Base-by-base conservation (phyloP, 768 basidiomycete genomes). In the Lactarius indigo region DNA sequence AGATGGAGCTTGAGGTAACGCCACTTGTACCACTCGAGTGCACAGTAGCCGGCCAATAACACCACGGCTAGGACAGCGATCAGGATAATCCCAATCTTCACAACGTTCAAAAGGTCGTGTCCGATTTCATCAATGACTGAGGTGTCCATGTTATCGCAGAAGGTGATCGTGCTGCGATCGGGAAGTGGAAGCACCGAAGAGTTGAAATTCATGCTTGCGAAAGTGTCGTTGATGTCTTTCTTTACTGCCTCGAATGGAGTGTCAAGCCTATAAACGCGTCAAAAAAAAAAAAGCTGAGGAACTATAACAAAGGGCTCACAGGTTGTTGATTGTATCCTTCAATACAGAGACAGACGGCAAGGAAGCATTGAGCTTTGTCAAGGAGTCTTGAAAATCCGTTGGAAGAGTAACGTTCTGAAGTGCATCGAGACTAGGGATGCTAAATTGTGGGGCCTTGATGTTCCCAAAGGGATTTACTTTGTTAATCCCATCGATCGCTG, bases 1-100 rank as follows among this genome's bases (percentile, higher is more conserved):
- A 94, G 78, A 71, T 92, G 87, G 3, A 70, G 72, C 77, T 85
- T 85, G 75, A 91, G 82, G 74, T 79, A 85, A 15, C 84, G 81
- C 91, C 94, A 97, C 73, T 90, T 90, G 82, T 88, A 94, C 91
- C 93, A 94, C 72, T 94, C 92, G 71, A 96, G 79, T 4, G 87
- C 75, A 69, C 86, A 90, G 76, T 94, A 85, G 41, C 86, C 85
- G 10, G 81, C 85, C 70, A 95, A 81, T 59, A 96, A 83, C 63
- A 94, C 72, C 44, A 94, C 75, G n/a, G 90, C 87, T 42, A 89
- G 76, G 52, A 87, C 75, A 62, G 92, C 81, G 70, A 97, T 78
- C 64, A 98, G 81, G 59, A 91, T 79, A 33, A 85, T 86, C 31
- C 90, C 91, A 64, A 96, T 89, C 77, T 88, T 90, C 18, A 91